phyloP scores from a whole-genome alignment of 768 basidiomycete species.

The Macrolepiota fuliginosa region DNA sequence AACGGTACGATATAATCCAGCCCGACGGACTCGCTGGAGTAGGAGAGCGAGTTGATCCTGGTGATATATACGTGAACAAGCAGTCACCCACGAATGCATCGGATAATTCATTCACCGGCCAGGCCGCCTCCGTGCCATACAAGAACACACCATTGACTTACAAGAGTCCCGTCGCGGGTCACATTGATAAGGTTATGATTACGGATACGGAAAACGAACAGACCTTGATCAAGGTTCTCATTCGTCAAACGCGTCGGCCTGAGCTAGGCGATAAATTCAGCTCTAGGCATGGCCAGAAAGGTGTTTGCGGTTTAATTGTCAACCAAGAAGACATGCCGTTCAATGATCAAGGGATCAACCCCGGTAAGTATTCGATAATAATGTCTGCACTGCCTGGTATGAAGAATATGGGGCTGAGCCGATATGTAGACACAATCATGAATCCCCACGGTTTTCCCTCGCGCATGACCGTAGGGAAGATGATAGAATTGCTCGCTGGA shows the following conservation, averaged over 20 bases:
- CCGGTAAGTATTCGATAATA: slow-evolving; percentile 49
- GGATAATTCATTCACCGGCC: slow-evolving; percentile 84
- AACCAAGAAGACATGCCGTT: slow-evolving; percentile 99
- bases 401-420: slow-evolving; percentile 9
- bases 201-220: slow-evolving; percentile 97
- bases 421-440: slow-evolving; percentile 87
- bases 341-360: slow-evolving; percentile 94
- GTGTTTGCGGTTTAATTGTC: slow-evolving; percentile 97
- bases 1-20: slow-evolving; percentile 90
- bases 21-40: slow-evolving; percentile 92
- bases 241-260: slow-evolving; percentile 93
- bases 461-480: slow-evolving; percentile 99
- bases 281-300: slow-evolving; percentile 97
- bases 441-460: slow-evolving; percentile 99
- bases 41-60: slow-evolving; percentile 90
- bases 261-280: slow-evolving; percentile 99
- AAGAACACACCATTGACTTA: slow-evolving; percentile 91
- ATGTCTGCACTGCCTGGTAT: slow-evolving; percentile 4
- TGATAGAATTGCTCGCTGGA: slow-evolving; percentile 96
- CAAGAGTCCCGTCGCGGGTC: slow-evolving; percentile 90
- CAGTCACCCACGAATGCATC: slow-evolving; percentile 95
- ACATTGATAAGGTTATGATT: slow-evolving; percentile 97
- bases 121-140: slow-evolving; percentile 81
- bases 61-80: slow-evolving; percentile 95
- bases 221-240: slow-evolving; percentile 94